Base-by-base conservation (phyloP, 1,139 yeast genomes). In the Blastobotrys arbuscula region DNA sequence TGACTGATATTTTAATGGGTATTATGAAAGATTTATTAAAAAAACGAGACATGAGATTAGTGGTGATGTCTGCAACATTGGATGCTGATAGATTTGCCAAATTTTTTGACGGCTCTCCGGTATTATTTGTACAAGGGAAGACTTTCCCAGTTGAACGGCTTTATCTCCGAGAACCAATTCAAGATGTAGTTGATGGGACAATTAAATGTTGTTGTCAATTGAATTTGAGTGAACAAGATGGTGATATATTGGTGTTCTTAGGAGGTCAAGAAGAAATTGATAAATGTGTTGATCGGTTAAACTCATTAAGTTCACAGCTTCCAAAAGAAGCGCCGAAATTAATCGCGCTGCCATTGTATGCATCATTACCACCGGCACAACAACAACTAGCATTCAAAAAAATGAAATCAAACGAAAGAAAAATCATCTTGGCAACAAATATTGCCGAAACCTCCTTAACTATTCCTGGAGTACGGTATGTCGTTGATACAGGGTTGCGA, bases 221-320 rank as follows among this genome's bases (percentile, higher is more conserved):
- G 13, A 90, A 92, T 62, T 72, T 77, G 57, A 74, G 85, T 2
- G 97, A 92, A 63, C 84, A 76, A 21, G 67, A 68, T 1, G 99
- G 99, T 37, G 99, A 94, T 64, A 77, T 92, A 13, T 68, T 92
- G 33, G 94, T 94, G 53, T 92, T 92, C 61, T 69, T 92, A 49
- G 94, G 97, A 0, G 98, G 98, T 56, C 97, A 94, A 65, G 99
- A 92, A 63, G 98, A 92, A 63, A 92, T 92, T 65, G 98, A 92
- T 63, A 84, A 83, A 56, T 84, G 88, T 26, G 90, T 83, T 0
- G 76, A 77, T 31, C 70, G 82, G 0, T 67, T 92, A 49, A 73
- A 71, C 40, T 76, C 78, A 40, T 62, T 87, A 10, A 77, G 92
- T 0, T 83, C 84, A 0, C 76, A 76, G 40, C 67, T 86, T 31